These are phyloP conservation scores for Suillus clintonianus DNA, from an alignment of 768 basidiomycete genomes.

Conservation along the genomic window DNA sequence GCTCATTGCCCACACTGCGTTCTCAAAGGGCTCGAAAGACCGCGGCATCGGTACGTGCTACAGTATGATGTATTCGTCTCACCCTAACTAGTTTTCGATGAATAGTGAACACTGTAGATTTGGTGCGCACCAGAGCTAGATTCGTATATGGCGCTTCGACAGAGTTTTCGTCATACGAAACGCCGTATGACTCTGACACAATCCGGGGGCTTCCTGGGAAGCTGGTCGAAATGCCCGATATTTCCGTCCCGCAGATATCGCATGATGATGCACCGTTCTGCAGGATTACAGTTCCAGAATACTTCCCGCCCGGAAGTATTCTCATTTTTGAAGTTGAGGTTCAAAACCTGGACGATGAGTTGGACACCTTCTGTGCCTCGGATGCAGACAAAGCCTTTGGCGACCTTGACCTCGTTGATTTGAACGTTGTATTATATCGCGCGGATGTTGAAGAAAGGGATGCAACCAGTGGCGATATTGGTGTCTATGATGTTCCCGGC, in stretches of 20 bases:
- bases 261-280: slow-evolving; percentile 71
- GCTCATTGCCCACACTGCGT: slow-evolving; percentile 90
- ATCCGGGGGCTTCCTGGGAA: slow-evolving; percentile 74
- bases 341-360: slow-evolving; percentile 64
- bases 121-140: slow-evolving; percentile 75
- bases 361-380: slow-evolving; percentile 74
- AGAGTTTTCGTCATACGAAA: slow-evolving; percentile 64
- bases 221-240: slow-evolving; percentile 62
- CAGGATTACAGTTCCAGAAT: slow-evolving; percentile 81
- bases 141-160: slow-evolving; percentile 83
- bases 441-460: slow-evolving; percentile 92
- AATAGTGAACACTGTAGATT: slow-evolving; percentile 80
- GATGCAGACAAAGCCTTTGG: slow-evolving; percentile 74
- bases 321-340: slow-evolving; percentile 90
- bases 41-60: slow-evolving; percentile 71
- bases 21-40: slow-evolving; percentile 77
- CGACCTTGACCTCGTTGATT: slow-evolving; percentile 78
- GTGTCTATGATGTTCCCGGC: slow-evolving; percentile 80
- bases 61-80: neutral
- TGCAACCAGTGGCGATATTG: slow-evolving; percentile 78
- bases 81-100: slow-evolving; percentile 1
- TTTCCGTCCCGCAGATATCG: slow-evolving; percentile 59
- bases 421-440: slow-evolving; percentile 86
- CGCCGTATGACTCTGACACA: slow-evolving; percentile 46
- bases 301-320: slow-evolving; percentile 94